These are phyloP conservation scores for Hymenoscyphus fructigenus DNA, from an alignment of 2,329 filamentous ascomycete species.

Conservation along the genomic window DNA sequence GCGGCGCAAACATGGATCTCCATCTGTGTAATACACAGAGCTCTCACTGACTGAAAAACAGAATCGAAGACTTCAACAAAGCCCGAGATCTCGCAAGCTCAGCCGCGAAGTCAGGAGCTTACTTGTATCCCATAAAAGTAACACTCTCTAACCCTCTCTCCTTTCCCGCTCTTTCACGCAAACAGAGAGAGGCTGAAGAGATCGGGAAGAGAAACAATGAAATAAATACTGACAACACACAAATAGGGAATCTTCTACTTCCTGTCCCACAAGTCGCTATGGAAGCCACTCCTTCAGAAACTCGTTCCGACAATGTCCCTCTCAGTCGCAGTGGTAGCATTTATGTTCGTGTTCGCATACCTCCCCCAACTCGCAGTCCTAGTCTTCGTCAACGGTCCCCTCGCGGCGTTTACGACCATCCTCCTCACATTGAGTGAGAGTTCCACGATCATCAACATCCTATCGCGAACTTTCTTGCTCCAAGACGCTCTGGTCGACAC, in stretches of 20 bases:
- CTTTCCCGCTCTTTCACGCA: background rate
- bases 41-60: slow-evolving; percentile 33
- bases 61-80: slow-evolving; percentile 69
- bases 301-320: slow-evolving; percentile 64
- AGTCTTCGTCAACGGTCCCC: slow-evolving; percentile 79
- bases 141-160: background rate
- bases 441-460: slow-evolving; percentile 54
- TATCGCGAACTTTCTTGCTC: slow-evolving; percentile 71
- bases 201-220: background rate
- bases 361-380: slow-evolving; percentile 80
- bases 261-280: slow-evolving; percentile 52
- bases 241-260: slow-evolving; percentile 61
- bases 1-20: background rate
- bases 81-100: slow-evolving; percentile 63
- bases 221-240: slow-evolving; percentile 11
- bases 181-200: background rate
- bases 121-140: slow-evolving; percentile 80
- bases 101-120: slow-evolving; percentile 73
- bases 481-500: slow-evolving; percentile 83
- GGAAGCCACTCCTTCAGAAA: slow-evolving; percentile 57
- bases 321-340: slow-evolving; percentile 67
- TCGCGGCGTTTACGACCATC: slow-evolving; percentile 71
- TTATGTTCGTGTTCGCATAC: slow-evolving; percentile 90
- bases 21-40: background rate
- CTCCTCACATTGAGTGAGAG: slow-evolving; percentile 66